phyloP scores from a whole-genome alignment of 2,329 filamentous ascomycete genomes.

The Tolypocladium inflatum region DNA sequence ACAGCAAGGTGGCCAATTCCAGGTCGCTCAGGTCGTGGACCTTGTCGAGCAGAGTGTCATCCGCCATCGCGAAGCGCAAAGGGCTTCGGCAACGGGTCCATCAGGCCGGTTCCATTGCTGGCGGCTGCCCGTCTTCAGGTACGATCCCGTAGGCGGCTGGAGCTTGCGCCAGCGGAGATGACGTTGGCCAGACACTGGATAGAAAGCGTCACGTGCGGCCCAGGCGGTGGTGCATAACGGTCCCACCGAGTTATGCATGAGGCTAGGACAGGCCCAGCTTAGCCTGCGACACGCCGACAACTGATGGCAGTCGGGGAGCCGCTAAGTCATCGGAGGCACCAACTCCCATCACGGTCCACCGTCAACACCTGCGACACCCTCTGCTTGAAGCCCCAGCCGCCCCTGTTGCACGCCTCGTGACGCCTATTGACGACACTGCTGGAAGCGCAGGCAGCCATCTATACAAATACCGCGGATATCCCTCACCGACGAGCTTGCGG shows the following conservation, averaged over 20 bases:
- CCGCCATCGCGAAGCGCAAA: conserved; percentile 41
- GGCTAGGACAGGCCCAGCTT: background rate
- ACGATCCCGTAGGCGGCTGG: background rate
- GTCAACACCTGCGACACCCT: background rate
- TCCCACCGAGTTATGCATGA: background rate
- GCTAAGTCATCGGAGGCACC: background rate
- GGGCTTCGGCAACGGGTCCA: conserved; percentile 12
- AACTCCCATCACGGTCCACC: background rate
- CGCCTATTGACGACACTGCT: background rate
- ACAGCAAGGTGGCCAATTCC: conserved; percentile 77
- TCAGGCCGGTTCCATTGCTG: conserved; percentile 8
- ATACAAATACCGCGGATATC: background rate
- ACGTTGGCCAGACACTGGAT: background rate
- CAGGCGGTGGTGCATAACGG: background rate
- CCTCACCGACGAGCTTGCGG: background rate
- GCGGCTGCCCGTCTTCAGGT: background rate
- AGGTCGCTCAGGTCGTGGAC: conserved; percentile 76
- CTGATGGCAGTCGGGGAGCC: background rate
- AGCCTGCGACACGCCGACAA: background rate
- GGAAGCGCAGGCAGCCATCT: background rate
- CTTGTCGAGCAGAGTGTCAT: conserved; percentile 53
- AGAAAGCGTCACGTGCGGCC: conserved; percentile 5
- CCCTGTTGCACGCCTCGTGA: background rate
- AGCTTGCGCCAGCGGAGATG: background rate
- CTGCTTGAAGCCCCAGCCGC: background rate